A percentile compares a stretch with the other conserved stretches of the same genome.
phyloP scores from a whole-genome alignment of 202 grass and related monocot species.

The Zizania palustris region DNA sequence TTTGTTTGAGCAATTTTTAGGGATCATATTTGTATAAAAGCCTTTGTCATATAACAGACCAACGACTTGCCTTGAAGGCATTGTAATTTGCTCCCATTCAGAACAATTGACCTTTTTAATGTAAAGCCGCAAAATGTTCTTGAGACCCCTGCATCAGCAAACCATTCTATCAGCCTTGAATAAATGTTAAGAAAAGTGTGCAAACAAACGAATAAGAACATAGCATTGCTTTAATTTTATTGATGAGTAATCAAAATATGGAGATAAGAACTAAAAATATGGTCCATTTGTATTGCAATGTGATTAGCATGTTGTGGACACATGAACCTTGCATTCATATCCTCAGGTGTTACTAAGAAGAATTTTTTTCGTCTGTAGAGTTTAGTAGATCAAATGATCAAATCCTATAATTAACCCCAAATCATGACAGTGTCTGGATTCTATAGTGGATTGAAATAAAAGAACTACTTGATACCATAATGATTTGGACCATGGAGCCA shows the following conservation, averaged over 20 bases:
- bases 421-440: conserved; percentile 8
- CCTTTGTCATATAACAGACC: conserved; percentile 24
- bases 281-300: not conserved
- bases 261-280: not conserved
- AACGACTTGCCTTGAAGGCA: conserved; percentile 79
- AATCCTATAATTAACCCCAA: not conserved
- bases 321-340: conserved; percentile 25
- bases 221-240: conserved; percentile 7
- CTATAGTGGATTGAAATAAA: conserved; percentile 2
- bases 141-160: conserved; percentile 80
- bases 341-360: not conserved
- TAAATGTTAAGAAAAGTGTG: not conserved
- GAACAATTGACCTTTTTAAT: conserved; percentile 83
- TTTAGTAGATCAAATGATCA: not conserved
- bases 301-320: conserved; percentile 1
- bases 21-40: conserved; percentile 17
- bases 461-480: conserved; percentile 5
- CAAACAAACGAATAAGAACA: conserved; percentile 21
- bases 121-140: conserved; percentile 81
- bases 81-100: conserved; percentile 83
- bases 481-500: not conserved
- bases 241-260: conserved; percentile 21
- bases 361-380: not conserved
- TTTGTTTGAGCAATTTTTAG: not conserved
- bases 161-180: conserved; percentile 38